These are phyloP conservation scores for Saksenaea oblongispora DNA, from an alignment of 371 early-diverging fungal species.

Conservation along the genomic window DNA sequence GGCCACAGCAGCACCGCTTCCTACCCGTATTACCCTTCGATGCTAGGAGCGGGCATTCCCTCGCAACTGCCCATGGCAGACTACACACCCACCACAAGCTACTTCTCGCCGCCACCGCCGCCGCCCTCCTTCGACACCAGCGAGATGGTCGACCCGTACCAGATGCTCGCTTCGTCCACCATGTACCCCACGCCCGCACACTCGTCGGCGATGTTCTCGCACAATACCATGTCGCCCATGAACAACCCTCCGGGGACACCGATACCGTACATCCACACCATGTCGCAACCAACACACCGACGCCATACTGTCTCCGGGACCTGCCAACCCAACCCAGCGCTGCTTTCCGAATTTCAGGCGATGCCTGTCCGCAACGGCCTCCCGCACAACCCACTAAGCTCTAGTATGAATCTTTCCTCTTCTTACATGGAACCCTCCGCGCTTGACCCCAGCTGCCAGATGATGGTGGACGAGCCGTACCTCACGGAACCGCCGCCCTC, in stretches of 20 bases:
- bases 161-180: neutral
- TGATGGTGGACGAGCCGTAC: neutral
- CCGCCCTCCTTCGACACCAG: neutral
- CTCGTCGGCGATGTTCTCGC: neutral
- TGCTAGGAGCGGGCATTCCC: neutral
- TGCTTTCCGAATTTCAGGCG: neutral
- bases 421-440: neutral
- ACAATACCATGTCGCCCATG: neutral
- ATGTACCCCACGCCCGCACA: neutral
- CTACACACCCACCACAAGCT: neutral
- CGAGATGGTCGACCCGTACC: neutral
- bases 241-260: neutral
- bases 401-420: neutral
- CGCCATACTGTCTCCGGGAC: neutral
- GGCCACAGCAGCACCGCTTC: neutral
- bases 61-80: neutral
- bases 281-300: neutral
- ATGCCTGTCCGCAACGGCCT: neutral
- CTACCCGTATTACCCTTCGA: neutral
- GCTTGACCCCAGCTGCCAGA: neutral
- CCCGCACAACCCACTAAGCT: neutral
- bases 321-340: neutral
- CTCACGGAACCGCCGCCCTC: constrained; percentile 25
- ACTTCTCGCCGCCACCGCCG: neutral
- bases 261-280: neutral